Evolutionary conservation across 352 stramenopile genomes (phyloP).

Genomic region (Phytophthora colocasiae): DNA sequence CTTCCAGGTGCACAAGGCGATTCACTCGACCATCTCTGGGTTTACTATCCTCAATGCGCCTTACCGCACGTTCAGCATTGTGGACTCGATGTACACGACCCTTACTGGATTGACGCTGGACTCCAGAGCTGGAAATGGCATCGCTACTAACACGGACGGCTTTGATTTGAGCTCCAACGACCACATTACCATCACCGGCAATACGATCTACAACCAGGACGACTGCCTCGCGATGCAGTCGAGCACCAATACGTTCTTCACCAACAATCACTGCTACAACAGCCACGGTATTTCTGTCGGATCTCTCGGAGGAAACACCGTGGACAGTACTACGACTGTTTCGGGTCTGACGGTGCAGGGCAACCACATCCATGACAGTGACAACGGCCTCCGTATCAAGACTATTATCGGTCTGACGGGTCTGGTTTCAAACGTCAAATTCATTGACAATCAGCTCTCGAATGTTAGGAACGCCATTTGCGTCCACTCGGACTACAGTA

Average conservation of each 20-base stretch:
- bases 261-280: conserved; percentile 18
- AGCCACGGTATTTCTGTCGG: conserved; percentile 39
- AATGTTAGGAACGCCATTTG: conserved; percentile 25
- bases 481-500: conserved; percentile 26
- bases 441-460: conserved; percentile 28
- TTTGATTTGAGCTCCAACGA: conserved; percentile 19
- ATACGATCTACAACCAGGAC: conserved; percentile 27
- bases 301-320: conserved; percentile 32
- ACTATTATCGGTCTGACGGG: conserved; percentile 28
- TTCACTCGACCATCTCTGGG: conserved; percentile 34
- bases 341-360: conserved; percentile 25
- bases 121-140: conserved; percentile 18
- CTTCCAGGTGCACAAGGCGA: conserved; percentile 35
- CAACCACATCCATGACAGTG: conserved; percentile 39
- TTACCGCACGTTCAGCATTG: conserved; percentile 30
- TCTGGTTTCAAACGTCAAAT: conserved; percentile 22
- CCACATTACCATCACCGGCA: conserved; percentile 18
- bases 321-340: conserved; percentile 30
- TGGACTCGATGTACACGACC: conserved; percentile 29
- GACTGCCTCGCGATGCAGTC: conserved; percentile 27
- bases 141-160: conserved; percentile 46
- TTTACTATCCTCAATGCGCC: conserved; percentile 42
- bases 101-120: conserved; percentile 19
- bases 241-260: conserved; percentile 28
- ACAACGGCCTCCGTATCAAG: conserved; percentile 27